Evolutionary conservation across 176 grass and related monocot species (phyloP).

Genomic region (Themeda triandra): DNA sequence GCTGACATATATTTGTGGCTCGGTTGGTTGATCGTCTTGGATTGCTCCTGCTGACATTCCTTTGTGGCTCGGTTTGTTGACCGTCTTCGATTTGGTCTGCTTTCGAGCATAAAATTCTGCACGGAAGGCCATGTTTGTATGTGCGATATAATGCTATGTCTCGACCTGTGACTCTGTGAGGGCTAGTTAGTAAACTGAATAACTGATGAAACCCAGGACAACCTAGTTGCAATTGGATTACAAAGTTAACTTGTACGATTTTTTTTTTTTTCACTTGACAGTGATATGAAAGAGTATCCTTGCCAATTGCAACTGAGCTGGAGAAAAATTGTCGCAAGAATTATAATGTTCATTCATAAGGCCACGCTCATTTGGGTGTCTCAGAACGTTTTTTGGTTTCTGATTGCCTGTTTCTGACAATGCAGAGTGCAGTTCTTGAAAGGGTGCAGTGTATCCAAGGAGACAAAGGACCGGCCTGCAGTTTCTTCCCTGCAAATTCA

Average conservation of each 20-base stretch:
- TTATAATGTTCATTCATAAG: background rate
- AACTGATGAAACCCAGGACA: background rate
- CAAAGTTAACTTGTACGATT: background rate
- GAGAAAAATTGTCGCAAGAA: background rate
- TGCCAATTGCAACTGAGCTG: background rate
- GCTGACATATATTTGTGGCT: background rate
- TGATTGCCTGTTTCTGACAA: background rate
- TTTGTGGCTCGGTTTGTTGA: background rate
- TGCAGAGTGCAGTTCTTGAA: constrained; percentile 29
- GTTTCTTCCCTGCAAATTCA: background rate
- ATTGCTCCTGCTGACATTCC: background rate
- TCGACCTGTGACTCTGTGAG: background rate
- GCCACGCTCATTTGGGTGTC: background rate
- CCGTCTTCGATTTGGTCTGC: background rate
- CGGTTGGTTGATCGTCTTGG: background rate
- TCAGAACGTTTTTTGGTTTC: background rate
- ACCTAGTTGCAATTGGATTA: background rate
- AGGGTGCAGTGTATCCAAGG: constrained; percentile 13
- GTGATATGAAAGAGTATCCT: background rate
- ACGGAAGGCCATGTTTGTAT: background rate
- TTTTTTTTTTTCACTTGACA: background rate
- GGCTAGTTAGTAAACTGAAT: background rate
- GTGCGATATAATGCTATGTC: background rate
- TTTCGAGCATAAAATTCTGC: background rate
- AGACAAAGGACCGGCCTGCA: constrained; percentile 12